Evolutionary conservation across 179 eudicot genomes (phyloP), one percentile per base, ranked within the genome.

Genomic region (Carnegiea gigantea): DNA sequence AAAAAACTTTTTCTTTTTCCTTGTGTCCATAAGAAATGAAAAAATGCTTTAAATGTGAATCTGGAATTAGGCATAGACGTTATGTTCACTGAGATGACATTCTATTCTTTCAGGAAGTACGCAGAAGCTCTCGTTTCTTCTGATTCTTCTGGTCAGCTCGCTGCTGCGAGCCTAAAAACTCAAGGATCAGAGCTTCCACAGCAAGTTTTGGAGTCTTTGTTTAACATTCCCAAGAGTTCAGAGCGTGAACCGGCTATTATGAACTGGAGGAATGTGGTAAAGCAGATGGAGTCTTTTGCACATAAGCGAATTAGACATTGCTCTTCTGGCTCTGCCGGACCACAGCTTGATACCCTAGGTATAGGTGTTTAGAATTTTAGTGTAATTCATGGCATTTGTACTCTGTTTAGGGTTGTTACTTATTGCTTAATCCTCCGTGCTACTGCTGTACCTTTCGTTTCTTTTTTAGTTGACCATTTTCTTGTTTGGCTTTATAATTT

Each of bases 251-350:
- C 97, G 0, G 80, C 77, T 77, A 82, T 83, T 78, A 93, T 96
- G 98, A 92, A 89, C 86, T 96, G 99, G 98, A 94, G 83, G 88
- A 92, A 86, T 67, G 90, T 94, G 23, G 97, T 89, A 46, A 96
- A 89, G 86, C 90, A 94, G 86, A 84, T 96, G 90, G 89, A 91
- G 81, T 85, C 93, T 77, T 89, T 92, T 79, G 99, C 97, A 43
- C 96, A 89, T 65, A 90, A 86, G 83, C 84, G 83, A 48, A 82
- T 78, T 85, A 90, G 82, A 77, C 77, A 79, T 79, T 85, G 73
- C 70, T 81, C 92, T 82, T 75, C 90, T 80, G 88, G 70, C 51
- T 77, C 86, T 83, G 85, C 86, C 81, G 88, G 73, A 81, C 79
- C 81, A 57, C 82, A 76, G 70, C 82, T 81, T 82, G 76, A 36